Base-by-base conservation (phyloP, 129 eudicot species). In the Solidago caesia region DNA sequence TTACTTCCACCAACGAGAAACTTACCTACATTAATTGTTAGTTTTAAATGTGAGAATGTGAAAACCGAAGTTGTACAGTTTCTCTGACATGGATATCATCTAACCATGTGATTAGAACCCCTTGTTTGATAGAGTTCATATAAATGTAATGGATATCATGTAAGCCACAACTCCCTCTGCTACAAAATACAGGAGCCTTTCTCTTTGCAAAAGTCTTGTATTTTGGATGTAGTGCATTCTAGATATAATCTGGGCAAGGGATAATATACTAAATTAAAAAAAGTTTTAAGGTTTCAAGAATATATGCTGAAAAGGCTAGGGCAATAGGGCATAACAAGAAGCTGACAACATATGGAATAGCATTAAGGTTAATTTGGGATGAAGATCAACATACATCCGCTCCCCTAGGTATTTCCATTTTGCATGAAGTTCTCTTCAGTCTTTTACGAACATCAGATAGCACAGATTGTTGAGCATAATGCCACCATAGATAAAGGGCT, bases 401-500 rank as follows among this genome's bases (percentile, higher is more conserved):
- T 88, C 92, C 69, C 91, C 98, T 57, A 93, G 79, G 84, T 88
- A 93, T 70, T 85, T 88, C 96, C 96, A 90, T 56, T n/a, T n/a
- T n/a, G n/a, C n/a, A n/a, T n/a, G 98, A 93, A 14, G 88, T 83
- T 86, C 75, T 93, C 76, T 81, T 89, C 86, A 88, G 71, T 75
- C 84, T 83, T 80, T 89, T 90, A 60, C 85, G 85, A 69, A 90
- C 97, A 84, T 90, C 98, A 73, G 90, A 82, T 74, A 93, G 82
- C 75, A 93, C 92, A 68, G 98, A 86, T 45, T 86, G 85, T 69
- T 88, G 96, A 78, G 96, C 98, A 80, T 90, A 93, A 52, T 86
- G 96, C 98, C 98, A 93, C 98, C 98, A 93, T n/a, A 67, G 74
- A 79, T 79, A 90, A 64, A 74, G 96, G 90, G 69, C 83, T 80